A percentile compares a stretch with the other conserved stretches of the same genome.
phyloP scores from a whole-genome alignment of 1,284 basidiomycete species.

The Melanopsichium pennsylvanicum region DNA sequence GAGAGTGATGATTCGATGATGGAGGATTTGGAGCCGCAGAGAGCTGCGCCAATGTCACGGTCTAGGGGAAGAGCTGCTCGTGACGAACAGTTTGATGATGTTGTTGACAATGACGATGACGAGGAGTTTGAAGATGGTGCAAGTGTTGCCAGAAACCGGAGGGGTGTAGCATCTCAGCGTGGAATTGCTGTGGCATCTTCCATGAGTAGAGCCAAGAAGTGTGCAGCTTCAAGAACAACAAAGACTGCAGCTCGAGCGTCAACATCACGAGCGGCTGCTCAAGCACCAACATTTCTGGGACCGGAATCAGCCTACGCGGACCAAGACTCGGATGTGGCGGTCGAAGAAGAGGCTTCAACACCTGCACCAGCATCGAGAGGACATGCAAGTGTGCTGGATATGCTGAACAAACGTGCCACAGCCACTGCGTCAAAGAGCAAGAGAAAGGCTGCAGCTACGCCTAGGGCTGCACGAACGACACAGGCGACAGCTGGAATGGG shows the following conservation, averaged over 20 bases:
- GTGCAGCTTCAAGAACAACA: neutral
- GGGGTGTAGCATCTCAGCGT: constrained; percentile 1
- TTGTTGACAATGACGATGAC: constrained; percentile 16
- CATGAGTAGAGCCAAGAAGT: constrained; percentile 3
- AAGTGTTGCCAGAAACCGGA: constrained; percentile 11
- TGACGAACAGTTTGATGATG: too few relatives aligned
- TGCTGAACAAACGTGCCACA: constrained; percentile 18
- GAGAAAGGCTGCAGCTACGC: neutral
- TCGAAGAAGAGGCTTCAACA: constrained; percentile 21
- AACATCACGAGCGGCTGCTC: neutral
- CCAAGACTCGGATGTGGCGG: constrained; percentile 17
- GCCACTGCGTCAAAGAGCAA: neutral
- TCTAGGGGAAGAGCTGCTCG: constrained; percentile 1
- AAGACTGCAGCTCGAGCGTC: constrained; percentile 1
- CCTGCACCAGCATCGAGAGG: constrained; percentile 11
- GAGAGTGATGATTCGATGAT: constrained; percentile 60
- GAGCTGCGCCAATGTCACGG: neutral
- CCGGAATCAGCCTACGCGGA: constrained; percentile 36
- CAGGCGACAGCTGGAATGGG: neutral
- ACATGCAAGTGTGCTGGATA: constrained; percentile 30
- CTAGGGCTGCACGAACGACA: neutral
- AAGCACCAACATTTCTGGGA: constrained; percentile 26
- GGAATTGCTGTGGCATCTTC: constrained; percentile 2
- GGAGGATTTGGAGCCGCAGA: constrained; percentile 33
- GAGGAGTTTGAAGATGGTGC: constrained; percentile 12